These are phyloP conservation scores for Neocucurbitaria cava DNA, from an alignment of 2,329 filamentous ascomycete genomes.

Conservation along the genomic window DNA sequence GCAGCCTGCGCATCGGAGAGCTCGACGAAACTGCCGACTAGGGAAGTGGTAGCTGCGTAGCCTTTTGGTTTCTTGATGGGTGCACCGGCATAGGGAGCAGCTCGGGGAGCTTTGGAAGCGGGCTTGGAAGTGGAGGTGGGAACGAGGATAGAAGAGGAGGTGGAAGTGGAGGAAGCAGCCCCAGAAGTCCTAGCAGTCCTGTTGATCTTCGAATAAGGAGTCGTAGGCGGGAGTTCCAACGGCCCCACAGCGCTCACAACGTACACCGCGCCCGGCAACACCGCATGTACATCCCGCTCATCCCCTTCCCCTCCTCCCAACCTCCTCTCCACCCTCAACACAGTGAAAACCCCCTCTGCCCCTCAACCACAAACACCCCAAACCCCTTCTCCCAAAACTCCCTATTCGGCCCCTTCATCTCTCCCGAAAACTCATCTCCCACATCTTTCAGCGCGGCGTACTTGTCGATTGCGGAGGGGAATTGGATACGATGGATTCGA, in stretches of 20 bases:
- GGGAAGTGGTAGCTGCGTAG: conserved; percentile 2
- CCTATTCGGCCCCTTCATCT: neutral
- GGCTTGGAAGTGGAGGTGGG: too few species aligned
- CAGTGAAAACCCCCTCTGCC: neutral
- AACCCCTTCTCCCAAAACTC: conserved; percentile 16
- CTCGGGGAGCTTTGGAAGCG: too few species aligned
- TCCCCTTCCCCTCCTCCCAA: neutral
- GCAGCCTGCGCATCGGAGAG: conserved; percentile 10
- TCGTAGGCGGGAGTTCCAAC: neutral
- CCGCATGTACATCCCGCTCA: too few species aligned
- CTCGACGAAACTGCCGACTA: conserved; percentile 13
- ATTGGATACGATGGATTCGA: conserved; percentile 17
- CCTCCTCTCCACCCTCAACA: neutral
- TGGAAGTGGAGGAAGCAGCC: too few species aligned
- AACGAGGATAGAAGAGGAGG: too few species aligned
- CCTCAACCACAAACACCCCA: neutral
- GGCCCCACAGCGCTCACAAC: neutral
- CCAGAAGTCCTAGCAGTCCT: too few species aligned
- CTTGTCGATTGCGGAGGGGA: conserved; percentile 33
- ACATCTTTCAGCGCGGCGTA: neutral
- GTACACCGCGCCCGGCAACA: neutral
- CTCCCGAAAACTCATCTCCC: neutral
- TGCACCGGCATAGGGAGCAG: too few species aligned
- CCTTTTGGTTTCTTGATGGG: neutral
- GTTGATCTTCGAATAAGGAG: too few species aligned